Conservation (phyloP, 768 basidiomycete genomes). For the Pluteus cervinus region DNA sequence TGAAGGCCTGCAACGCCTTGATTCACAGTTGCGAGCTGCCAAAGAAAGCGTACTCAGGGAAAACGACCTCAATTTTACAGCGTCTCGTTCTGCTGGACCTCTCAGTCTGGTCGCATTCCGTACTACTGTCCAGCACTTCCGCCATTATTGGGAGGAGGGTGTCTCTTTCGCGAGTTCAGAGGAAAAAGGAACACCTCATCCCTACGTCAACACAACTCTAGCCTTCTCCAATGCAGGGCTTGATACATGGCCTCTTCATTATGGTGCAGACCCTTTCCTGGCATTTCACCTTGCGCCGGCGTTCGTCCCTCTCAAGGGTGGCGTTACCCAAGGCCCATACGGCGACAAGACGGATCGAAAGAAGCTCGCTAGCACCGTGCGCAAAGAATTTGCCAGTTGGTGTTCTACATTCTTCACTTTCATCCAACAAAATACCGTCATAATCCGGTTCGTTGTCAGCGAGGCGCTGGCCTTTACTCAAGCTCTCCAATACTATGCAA, state of each 20-base stretch:
- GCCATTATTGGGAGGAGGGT: constrained; percentile 36
- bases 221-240: constrained; percentile 32
- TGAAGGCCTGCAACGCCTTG: too few species aligned
- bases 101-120: constrained; percentile 12
- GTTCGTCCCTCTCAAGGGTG: constrained; percentile 14
- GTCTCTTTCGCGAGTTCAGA: constrained; percentile 21
- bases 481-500: constrained; percentile 21
- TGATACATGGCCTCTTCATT: constrained; percentile 36
- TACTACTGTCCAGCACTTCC: constrained; percentile 15
- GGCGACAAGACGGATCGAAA: constrained; percentile 6
- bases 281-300: constrained; percentile 35
- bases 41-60: too few species aligned
- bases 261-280: constrained; percentile 35
- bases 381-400: constrained; percentile 28
- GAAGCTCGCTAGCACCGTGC: constrained; percentile 22
- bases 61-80: constrained; percentile 5
- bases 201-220: constrained; percentile 40
- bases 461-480: constrained; percentile 33
- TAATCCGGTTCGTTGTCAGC: constrained; percentile 34
- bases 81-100: constrained; percentile 31
- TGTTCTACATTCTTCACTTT: constrained; percentile 21
- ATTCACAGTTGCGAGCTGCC: too few species aligned
- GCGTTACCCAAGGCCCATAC: too few species aligned
- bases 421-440: constrained; percentile 8
- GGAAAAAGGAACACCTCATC: constrained; percentile 15